Evolutionary conservation across 176 grass and related monocot genomes (phyloP).

Genomic region (Metroxylon sagu): DNA sequence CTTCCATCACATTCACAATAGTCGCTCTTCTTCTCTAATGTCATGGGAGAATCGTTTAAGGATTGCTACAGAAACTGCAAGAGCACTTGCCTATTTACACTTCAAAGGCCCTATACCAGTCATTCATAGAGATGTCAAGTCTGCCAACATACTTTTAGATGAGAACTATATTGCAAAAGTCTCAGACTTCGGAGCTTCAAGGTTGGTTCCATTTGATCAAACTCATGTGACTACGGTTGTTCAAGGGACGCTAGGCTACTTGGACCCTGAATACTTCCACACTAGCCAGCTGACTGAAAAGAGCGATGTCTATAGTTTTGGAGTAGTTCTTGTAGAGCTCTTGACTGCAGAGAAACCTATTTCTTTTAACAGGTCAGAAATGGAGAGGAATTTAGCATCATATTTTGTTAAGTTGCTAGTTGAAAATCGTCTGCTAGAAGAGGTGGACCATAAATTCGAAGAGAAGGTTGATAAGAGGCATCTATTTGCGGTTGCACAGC

Average conservation of each 20-base stretch:
- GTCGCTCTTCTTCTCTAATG: not conserved
- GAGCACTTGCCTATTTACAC: constrained; percentile 43
- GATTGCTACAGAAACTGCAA: constrained; percentile 52
- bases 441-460: constrained; percentile 23
- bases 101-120: constrained; percentile 29
- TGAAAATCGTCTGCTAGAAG: constrained; percentile 24
- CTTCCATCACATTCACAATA: constrained; percentile 37
- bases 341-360: constrained; percentile 41
- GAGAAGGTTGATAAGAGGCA: too few relatives aligned
- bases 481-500: too few relatives aligned
- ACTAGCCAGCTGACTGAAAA: constrained; percentile 53
- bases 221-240: constrained; percentile 58
- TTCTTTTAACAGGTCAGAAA: not conserved
- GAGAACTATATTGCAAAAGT: constrained; percentile 43
- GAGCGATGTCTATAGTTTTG: constrained; percentile 68
- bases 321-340: constrained; percentile 44
- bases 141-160: constrained; percentile 49
- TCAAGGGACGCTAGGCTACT: constrained; percentile 52
- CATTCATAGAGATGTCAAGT: constrained; percentile 55
- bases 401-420: constrained; percentile 29
- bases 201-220: constrained; percentile 33
- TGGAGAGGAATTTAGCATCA: constrained; percentile 31
- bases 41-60: constrained; percentile 43
- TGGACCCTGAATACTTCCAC: constrained; percentile 60
- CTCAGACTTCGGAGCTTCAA: constrained; percentile 57